Evolutionary conservation across 148 eudicot species (phyloP), one percentile per base, ranked within the genome.

Genomic region (Linanthus parryae): DNA sequence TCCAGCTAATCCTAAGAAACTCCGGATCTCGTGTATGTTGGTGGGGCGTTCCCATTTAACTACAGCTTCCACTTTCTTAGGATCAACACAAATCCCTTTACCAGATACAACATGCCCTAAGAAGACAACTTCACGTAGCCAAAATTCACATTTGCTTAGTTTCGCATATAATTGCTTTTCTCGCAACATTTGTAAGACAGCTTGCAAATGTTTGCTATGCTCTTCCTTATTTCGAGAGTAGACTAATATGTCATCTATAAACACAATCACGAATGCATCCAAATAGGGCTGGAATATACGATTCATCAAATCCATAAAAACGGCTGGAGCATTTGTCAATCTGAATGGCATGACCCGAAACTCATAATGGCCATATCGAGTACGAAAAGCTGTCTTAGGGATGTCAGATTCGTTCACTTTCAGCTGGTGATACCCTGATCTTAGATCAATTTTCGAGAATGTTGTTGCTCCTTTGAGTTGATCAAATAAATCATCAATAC

Each of bases 261-360:
- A 16, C 45, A 41, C 45, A 6, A 41, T 23, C 3, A 41, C 45
- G 12, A 41, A 41, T 23, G 16, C 7, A 41, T 41, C 45, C 2
- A 10, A 11, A 41, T 8, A 41, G 19, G 18, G 21, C 5, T 13
- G 8, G 20, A 41, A 41, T 20, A 41, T 23, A 3, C 20, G 19
- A 16, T 41, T 41, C 45, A 41, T 41, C 45, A 41, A n/a, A 13
- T 41, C 45, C 45, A 41, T 41, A 41, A 10, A 7, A 8, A 23
- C 45, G 1, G 20, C 45, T 41, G 45, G 45, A 5, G 45, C 20
- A 41, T 41, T 41, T 13, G 19, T 41, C 20, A 41, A 41, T 23
- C 45, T 23, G 19, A 41, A 41, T 41, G 45, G 45, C 45, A 41
- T 41, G 8, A 41, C 45, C 5, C 16, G 19, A 41, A 41, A 41